Evolutionary conservation across 139 green algal genomes (phyloP).

Genomic region (Pycnococcus provasolii): DNA sequence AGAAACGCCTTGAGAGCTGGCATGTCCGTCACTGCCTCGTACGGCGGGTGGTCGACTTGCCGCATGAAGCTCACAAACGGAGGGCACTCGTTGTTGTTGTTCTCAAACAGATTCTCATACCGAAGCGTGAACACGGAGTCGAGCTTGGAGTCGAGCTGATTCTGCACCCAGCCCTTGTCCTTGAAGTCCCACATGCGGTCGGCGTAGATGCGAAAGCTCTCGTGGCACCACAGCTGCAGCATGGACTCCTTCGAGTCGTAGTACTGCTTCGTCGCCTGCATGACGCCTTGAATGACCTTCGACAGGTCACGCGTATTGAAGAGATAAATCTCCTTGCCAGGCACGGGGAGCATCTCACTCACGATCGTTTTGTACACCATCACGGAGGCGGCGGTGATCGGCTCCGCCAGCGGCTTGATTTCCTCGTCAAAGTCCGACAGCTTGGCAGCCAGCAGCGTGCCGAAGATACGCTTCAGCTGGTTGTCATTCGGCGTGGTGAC

Average conservation of each 20-base stretch:
- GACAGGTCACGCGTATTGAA: slow-evolving; percentile 75
- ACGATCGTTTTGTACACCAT: slow-evolving; percentile 26
- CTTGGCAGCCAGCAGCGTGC: slow-evolving; percentile 57
- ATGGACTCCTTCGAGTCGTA: slow-evolving; percentile 68
- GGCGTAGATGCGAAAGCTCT: slow-evolving; percentile 62
- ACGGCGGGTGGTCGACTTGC: slow-evolving; percentile 52
- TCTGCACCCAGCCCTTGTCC: slow-evolving; percentile 52
- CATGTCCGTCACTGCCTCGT: slow-evolving; percentile 59
- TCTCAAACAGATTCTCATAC: slow-evolving; percentile 50
- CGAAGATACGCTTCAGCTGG: slow-evolving; percentile 69
- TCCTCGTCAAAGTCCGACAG: slow-evolving; percentile 67
- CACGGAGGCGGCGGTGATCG: slow-evolving; percentile 51
- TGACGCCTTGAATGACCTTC: slow-evolving; percentile 61
- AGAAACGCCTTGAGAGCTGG: slow-evolving; percentile 53
- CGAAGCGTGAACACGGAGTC: slow-evolving; percentile 38
- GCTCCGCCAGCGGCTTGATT: slow-evolving; percentile 52
- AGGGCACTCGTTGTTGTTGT: slow-evolving; percentile 37
- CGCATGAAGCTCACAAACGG: slow-evolving; percentile 74
- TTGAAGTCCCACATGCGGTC: slow-evolving; percentile 55
- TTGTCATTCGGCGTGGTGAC: slow-evolving; percentile 53
- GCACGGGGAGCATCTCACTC: slow-evolving; percentile 62
- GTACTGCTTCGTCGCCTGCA: slow-evolving; percentile 58
- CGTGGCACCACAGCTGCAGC: slow-evolving; percentile 71
- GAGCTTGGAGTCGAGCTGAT: slow-evolving; percentile 56
- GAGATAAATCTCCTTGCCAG: slow-evolving; percentile 69